Evolutionary conservation across 352 stramenopile species (phyloP).

Genomic region (Globisporangium cylindrosporum): DNA sequence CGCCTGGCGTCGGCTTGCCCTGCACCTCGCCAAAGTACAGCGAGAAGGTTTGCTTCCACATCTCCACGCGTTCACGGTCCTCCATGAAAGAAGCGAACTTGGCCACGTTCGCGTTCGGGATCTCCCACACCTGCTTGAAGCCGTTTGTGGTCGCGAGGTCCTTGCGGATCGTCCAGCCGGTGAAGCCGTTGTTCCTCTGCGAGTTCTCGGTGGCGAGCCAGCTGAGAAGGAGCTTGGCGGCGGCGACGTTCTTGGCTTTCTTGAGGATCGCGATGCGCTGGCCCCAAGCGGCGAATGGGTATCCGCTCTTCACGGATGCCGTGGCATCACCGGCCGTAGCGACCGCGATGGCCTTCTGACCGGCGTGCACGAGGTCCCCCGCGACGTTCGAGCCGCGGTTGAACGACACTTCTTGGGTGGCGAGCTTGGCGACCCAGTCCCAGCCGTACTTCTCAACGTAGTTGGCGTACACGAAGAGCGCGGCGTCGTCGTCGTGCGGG

Average conservation of each 20-base stretch:
- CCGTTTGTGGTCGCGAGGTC: conserved; percentile 31
- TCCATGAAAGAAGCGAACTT: conserved; percentile 46
- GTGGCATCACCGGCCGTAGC: not conserved
- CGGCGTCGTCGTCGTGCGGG: conserved; percentile 46
- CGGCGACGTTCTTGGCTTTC: conserved; percentile 24
- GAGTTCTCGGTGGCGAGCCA: conserved; percentile 38
- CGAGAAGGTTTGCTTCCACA: conserved; percentile 37
- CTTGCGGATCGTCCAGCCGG: conserved; percentile 28
- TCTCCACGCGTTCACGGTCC: conserved; percentile 37
- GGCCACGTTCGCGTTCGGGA: conserved; percentile 13
- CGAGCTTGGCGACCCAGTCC: conserved; percentile 45
- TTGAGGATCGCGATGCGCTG: conserved; percentile 43
- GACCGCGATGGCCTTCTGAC: conserved; percentile 30
- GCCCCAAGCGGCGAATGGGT: conserved; percentile 43
- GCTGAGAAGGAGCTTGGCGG: conserved; percentile 56
- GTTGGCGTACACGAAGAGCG: conserved; percentile 39
- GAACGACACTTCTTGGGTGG: conserved; percentile 37
- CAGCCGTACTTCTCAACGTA: conserved; percentile 56
- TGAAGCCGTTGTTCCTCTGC: conserved; percentile 24
- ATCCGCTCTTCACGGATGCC: conserved; percentile 32
- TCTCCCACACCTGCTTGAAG: conserved; percentile 28
- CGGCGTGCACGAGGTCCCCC: conserved; percentile 2
- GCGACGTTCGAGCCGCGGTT: conserved; percentile 30
- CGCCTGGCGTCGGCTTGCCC: too few species aligned
- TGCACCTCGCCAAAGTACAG: conserved; percentile 39